Base-by-base conservation (phyloP, 179 eudicot species). In the Heliamphora pulchella region DNA sequence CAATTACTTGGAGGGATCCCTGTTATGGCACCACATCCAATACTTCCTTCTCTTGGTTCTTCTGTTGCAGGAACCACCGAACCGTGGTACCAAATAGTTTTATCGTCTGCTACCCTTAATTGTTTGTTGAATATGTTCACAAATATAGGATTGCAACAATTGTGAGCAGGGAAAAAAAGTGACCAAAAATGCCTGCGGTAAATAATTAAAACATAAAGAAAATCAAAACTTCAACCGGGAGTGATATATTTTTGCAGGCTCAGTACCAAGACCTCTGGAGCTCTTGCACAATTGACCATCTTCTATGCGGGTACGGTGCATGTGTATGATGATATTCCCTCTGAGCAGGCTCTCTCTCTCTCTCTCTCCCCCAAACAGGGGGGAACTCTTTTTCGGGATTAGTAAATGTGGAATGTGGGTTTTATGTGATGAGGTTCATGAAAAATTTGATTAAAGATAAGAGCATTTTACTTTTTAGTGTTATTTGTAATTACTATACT, bases 291-390 rank as follows among this genome's bases (percentile, higher is more conserved):
- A 43, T 51, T 90, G 81, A 90, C 93, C 86, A 89, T 90, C 72
- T 89, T 90, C 83, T 90, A 89, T 71, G 90, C 43, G 17, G 93
- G 93, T n/a, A 86, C 82, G 2, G 91, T 90, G 75, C 81, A 76
- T 59, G 91, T 87, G 68, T 90, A 80, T 47, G 87, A 86, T 70
- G 86, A 82, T 81, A 80, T 90, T 75, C 85, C 93, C 55, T 91
- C 93, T 53, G 91, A 90, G 84, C 87, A 87, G 93, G 93, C 88
- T 48, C 75, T 59, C 43, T 61, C 76, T 82, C 71, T 59, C 63
- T 66, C 70, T 74, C 65, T 20, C 31, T 31, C 13, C 6, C 64
- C 1, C 3, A 8, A 4, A 41, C 50, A 55, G 9, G 39, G 3
- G 9, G n/a, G 1, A 31, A 51, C 31, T 31, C 31, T 31, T 31